Evolutionary conservation across 148 eudicot species (phyloP).

Genomic region (Limonium bicolor): DNA sequence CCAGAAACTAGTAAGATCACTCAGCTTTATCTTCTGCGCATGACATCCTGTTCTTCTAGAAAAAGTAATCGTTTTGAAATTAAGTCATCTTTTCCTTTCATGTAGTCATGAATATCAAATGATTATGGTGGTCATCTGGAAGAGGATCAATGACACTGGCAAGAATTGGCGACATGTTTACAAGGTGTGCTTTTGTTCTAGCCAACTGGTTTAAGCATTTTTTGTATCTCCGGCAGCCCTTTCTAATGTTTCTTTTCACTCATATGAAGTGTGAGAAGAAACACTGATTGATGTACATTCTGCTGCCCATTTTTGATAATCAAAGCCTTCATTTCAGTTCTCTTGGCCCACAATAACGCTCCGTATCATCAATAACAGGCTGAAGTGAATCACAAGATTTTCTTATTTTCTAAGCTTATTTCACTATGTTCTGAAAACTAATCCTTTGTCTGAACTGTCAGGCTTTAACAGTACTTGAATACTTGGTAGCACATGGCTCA

Average conservation of each 20-base stretch:
- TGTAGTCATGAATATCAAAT: constrained; percentile 91
- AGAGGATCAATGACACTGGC: constrained; percentile 81
- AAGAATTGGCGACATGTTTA: constrained; percentile 94
- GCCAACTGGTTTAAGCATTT: too few relatives aligned
- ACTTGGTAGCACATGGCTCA: constrained; percentile 91
- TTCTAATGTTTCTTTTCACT: too few relatives aligned
- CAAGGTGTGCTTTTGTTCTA: constrained; percentile 14
- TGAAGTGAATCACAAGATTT: too few relatives aligned
- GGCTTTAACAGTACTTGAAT: constrained; percentile 90
- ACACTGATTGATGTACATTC: too few relatives aligned
- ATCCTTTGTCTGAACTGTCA: constrained; percentile 13
- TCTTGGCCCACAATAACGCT: too few relatives aligned
- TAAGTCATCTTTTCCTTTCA: constrained; percentile 4
- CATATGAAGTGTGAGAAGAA: too few relatives aligned
- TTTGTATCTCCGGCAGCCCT: too few relatives aligned
- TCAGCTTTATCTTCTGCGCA: not conserved
- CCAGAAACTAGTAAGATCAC: constrained; percentile 67
- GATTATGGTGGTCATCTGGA: constrained; percentile 87
- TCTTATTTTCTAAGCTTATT: not conserved
- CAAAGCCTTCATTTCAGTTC: too few relatives aligned
- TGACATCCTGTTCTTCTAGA: not conserved
- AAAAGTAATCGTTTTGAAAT: too few relatives aligned
- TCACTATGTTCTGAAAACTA: not conserved
- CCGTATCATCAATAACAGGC: too few relatives aligned
- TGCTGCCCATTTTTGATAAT: too few relatives aligned